phyloP scores from a whole-genome alignment of 805 yeast species.

The Dipodascopsis uninucleata region DNA sequence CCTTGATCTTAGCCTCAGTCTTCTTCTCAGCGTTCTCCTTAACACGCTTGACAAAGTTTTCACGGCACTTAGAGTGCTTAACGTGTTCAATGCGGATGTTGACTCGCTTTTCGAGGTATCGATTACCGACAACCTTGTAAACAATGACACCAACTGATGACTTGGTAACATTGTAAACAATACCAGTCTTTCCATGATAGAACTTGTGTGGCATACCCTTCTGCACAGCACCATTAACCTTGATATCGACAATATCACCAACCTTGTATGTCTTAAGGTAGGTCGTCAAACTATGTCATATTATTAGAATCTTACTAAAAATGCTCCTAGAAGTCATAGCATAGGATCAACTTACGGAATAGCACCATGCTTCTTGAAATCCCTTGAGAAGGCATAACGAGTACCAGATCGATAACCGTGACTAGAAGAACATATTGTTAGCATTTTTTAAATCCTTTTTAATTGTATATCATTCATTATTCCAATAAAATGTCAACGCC shows the following conservation, averaged over 20 bases:
- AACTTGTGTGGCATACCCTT: constrained; percentile 99
- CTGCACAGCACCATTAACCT: constrained; percentile 96
- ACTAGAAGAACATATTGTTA: too few relatives aligned
- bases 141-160: constrained; percentile 96
- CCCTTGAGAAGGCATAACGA: constrained; percentile 99
- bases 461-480: background rate
- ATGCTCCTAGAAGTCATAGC: too few relatives aligned
- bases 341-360: constrained; percentile 47
- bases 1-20: constrained; percentile 91
- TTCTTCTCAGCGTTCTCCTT: constrained; percentile 92
- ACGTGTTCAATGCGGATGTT: constrained; percentile 98
- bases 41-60: constrained; percentile 98
- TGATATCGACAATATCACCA: constrained; percentile 99
- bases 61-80: constrained; percentile 99
- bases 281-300: constrained; percentile 56
- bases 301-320: too few relatives aligned
- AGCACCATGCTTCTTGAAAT: constrained; percentile 96
- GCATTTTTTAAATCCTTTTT: background rate
- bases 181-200: constrained; percentile 99
- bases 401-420: constrained; percentile 99
- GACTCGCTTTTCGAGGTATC: constrained; percentile 98
- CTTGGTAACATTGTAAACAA: constrained; percentile 98
- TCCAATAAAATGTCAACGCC: too few relatives aligned
- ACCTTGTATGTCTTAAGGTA: constrained; percentile 98
- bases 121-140: constrained; percentile 98